These are phyloP conservation scores for Metschnikowia borealis DNA, from an alignment of 805 yeast genomes.

Conservation along the genomic window DNA sequence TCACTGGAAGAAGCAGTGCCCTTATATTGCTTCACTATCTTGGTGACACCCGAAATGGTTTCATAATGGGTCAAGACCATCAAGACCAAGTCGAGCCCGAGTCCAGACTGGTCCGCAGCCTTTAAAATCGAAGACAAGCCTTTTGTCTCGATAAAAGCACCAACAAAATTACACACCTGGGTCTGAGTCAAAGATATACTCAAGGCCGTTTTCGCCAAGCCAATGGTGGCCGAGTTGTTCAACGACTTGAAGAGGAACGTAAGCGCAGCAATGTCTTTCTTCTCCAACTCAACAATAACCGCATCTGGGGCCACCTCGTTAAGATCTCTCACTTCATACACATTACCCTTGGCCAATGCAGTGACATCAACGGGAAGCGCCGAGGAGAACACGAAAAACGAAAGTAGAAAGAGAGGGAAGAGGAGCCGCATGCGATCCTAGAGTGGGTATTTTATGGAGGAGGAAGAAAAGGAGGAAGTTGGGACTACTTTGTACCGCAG, in stretches of 20 bases:
- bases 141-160: constrained; percentile 19
- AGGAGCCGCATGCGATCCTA: constrained; percentile 6
- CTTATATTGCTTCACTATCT: constrained; percentile 14
- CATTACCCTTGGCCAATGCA: background rate
- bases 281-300: constrained; percentile 7
- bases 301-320: background rate
- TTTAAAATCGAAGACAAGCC: constrained; percentile 21
- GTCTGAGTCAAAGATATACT: constrained; percentile 24
- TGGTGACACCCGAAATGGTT: constrained; percentile 16
- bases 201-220: constrained; percentile 20
- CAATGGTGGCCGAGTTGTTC: constrained; percentile 21
- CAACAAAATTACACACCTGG: constrained; percentile 22
- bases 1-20: background rate
- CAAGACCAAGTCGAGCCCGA: constrained; percentile 25
- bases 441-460: background rate
- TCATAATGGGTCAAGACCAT: constrained; percentile 19
- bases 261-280: constrained; percentile 19
- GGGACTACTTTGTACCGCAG: background rate
- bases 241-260: constrained; percentile 22
- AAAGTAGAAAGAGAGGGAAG: constrained; percentile 6
- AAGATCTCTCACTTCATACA: constrained; percentile 5
- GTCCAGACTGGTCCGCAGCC: constrained; percentile 25
- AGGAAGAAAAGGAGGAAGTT: background rate
- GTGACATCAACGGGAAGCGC: constrained; percentile 10
- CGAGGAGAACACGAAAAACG: constrained; percentile 6